Conservation (phyloP, 139 green algal genomes). For the Zygnema cylindricum region DNA sequence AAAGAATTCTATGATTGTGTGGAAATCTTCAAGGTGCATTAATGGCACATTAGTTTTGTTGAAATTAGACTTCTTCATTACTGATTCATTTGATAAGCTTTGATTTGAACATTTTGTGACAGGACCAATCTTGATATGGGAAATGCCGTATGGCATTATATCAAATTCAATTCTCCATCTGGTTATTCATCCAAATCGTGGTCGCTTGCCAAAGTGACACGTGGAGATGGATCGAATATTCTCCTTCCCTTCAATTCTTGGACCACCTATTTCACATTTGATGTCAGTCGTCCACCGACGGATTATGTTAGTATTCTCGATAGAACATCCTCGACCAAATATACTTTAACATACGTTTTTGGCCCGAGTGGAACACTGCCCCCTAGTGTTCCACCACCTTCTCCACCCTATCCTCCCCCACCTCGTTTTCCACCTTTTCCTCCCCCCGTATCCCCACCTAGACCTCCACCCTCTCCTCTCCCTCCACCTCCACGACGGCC, state of each 20-base stretch:
- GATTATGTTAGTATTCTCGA: background rate
- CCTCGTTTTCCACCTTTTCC: background rate
- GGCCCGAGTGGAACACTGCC: background rate
- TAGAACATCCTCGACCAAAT: background rate
- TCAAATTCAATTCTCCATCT: background rate
- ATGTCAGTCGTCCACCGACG: background rate
- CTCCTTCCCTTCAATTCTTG: background rate
- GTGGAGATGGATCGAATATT: background rate
- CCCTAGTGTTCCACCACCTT: background rate
- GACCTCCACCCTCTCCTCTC: background rate
- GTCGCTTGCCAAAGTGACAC: background rate
- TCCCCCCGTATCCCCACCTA: background rate
- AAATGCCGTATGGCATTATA: background rate
- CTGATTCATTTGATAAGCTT: background rate
- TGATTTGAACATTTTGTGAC: background rate
- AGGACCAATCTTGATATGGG: background rate
- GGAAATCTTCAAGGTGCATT: background rate
- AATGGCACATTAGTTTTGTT: background rate
- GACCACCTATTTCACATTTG: background rate
- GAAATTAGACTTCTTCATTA: background rate
- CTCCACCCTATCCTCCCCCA: too few relatives aligned
- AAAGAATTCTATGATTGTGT: background rate
- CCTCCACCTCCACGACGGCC: background rate
- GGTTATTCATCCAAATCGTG: background rate
- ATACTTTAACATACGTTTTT: background rate